A percentile compares a stretch with the other conserved stretches of the same genome.
phyloP scores from a whole-genome alignment of 1,284 basidiomycete genomes.

The Cutaneotrichosporon sp. region DNA sequence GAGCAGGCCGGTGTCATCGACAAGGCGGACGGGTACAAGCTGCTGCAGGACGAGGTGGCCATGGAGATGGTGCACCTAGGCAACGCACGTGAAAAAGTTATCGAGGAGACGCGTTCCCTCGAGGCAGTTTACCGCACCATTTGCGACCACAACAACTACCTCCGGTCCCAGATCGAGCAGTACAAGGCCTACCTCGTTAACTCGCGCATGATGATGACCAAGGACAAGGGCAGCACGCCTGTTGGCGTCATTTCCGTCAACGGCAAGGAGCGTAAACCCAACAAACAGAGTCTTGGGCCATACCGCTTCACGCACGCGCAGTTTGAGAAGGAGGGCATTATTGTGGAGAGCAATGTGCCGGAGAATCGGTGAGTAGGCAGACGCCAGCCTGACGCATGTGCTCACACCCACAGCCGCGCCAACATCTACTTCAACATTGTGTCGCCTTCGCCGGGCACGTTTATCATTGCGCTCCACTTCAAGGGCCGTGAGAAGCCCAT shows the following conservation, averaged over 20 bases:
- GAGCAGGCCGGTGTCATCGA: constrained; percentile 88
- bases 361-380: constrained; percentile 73
- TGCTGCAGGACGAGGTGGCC: constrained; percentile 95
- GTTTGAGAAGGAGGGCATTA: constrained; percentile 98
- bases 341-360: constrained; percentile 96
- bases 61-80: constrained; percentile 94
- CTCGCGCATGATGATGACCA: constrained; percentile 79
- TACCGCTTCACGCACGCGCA: constrained; percentile 97
- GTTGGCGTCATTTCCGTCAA: constrained; percentile 94
- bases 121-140: constrained; percentile 99
- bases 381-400: background rate
- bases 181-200: constrained; percentile 99
- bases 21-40: constrained; percentile 71
- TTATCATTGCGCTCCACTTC: constrained; percentile 97
- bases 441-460: constrained; percentile 94
- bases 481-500: constrained; percentile 99
- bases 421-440: constrained; percentile 99
- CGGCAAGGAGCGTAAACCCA: constrained; percentile 92
- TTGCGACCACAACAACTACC: constrained; percentile 96
- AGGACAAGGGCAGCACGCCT: constrained; percentile 71
- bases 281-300: constrained; percentile 81
- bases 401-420: constrained; percentile 61
- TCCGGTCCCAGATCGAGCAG: constrained; percentile 92
- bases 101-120: constrained; percentile 84
- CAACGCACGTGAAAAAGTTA: constrained; percentile 91